These are phyloP conservation scores for Immersiella caudata DNA, from an alignment of 495 filamentous ascomycete species.

Conservation along the genomic window DNA sequence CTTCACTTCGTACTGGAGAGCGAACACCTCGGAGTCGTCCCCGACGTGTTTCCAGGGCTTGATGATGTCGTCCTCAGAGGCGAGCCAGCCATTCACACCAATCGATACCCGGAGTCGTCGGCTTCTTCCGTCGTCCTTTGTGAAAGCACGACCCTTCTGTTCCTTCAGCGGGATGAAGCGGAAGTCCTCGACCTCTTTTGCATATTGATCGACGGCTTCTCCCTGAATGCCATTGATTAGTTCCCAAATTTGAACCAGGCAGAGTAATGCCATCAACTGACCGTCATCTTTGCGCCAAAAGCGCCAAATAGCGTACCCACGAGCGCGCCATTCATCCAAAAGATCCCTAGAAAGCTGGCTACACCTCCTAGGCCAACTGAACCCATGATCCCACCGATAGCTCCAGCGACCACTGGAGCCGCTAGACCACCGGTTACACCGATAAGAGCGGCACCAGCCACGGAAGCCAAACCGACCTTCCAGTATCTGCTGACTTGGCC, in stretches of 20 bases:
- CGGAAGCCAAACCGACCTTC: conserved; percentile 88
- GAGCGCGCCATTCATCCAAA: conserved; percentile 79
- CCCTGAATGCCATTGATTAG: conserved; percentile 39
- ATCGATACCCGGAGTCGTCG: conserved; percentile 77
- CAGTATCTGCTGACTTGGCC: conserved; percentile 65
- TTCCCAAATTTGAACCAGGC: background rate
- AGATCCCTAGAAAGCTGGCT: conserved; percentile 78
- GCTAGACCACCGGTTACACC: conserved; percentile 87
- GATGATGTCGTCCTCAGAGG: conserved; percentile 66
- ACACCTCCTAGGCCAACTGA: conserved; percentile 81
- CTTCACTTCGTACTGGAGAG: conserved; percentile 77
- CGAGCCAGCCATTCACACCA: conserved; percentile 83
- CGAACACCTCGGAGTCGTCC: conserved; percentile 73
- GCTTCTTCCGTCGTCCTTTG: conserved; percentile 27
- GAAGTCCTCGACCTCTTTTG: conserved; percentile 84
- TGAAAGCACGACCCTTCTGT: conserved; percentile 36
- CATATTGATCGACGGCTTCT: conserved; percentile 81
- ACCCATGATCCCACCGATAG: conserved; percentile 85
- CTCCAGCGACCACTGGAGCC: conserved; percentile 83
- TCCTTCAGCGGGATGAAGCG: conserved; percentile 74
- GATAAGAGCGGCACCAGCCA: conserved; percentile 83
- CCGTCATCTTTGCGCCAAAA: conserved; percentile 86
- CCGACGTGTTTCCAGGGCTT: conserved; percentile 77
- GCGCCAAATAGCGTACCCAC: conserved; percentile 88
- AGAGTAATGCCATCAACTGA: conserved; percentile 14